Conservation (phyloP, 345 rosid genomes). For the Eucalyptus urophylla region DNA sequence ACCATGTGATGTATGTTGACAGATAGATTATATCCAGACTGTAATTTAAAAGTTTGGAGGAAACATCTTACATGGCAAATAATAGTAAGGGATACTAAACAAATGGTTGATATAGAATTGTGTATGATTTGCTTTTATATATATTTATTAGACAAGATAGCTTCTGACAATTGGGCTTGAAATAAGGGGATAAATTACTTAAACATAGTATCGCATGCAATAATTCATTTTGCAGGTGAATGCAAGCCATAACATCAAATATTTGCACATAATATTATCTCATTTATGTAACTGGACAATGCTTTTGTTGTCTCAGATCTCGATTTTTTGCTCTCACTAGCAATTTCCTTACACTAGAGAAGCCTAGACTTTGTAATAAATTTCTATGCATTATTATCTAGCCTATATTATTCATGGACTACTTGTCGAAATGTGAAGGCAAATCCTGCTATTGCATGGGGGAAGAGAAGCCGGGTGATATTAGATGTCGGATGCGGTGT, state of each 20-base stretch:
- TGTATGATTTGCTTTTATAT: not conserved
- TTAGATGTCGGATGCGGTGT: conserved; percentile 94
- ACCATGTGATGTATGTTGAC: not conserved
- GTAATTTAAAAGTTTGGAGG: not conserved
- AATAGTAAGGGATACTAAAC: not conserved
- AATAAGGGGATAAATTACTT: not conserved
- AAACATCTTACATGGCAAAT: not conserved
- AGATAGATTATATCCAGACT: not conserved
- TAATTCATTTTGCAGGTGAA: not conserved
- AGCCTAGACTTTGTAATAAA: not conserved
- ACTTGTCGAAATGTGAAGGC: conserved; percentile 20
- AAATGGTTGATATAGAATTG: not conserved
- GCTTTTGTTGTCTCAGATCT: not conserved
- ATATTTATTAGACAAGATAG: not conserved
- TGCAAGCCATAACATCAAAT: not conserved
- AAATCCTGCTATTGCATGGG: conserved; percentile 61
- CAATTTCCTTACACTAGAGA: not conserved
- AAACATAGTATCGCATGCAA: not conserved
- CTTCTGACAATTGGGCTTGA: not conserved
- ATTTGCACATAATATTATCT: not conserved
- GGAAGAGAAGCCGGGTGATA: conserved; percentile 56
- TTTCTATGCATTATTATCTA: not conserved
- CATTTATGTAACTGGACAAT: not conserved
- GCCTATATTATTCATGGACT: not conserved
- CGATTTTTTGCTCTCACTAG: not conserved